These are phyloP conservation scores for Serendipita sp. DNA, from an alignment of 768 basidiomycete genomes.

Conservation along the genomic window DNA sequence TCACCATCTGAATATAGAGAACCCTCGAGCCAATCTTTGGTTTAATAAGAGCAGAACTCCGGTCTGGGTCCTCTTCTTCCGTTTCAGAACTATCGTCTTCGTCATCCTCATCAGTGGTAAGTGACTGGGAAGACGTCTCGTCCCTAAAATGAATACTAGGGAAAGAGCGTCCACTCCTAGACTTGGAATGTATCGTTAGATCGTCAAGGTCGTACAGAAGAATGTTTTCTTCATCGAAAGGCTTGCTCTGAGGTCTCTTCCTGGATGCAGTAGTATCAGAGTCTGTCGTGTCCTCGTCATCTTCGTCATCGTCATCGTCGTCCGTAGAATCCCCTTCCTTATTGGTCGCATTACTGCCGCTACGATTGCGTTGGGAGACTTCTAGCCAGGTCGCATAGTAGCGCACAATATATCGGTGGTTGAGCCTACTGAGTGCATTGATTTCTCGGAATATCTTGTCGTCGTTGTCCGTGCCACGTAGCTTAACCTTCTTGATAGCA, in stretches of 20 bases:
- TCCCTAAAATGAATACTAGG: constrained; percentile 1
- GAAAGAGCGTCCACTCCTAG: constrained; percentile 1
- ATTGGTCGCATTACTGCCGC: neutral
- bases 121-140: constrained; percentile 2
- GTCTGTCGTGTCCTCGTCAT: constrained; percentile 18
- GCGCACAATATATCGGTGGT: constrained; percentile 80
- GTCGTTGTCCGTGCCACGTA: constrained; percentile 64
- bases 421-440: constrained; percentile 70
- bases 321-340: constrained; percentile 9
- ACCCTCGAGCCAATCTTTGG: constrained; percentile 28
- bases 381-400: constrained; percentile 92
- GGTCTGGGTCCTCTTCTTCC: neutral
- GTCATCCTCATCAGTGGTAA: neutral
- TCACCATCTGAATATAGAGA: constrained; percentile 88
- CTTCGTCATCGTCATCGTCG: constrained; percentile 21
- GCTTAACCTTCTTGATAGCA: constrained; percentile 81
- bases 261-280: constrained; percentile 6
- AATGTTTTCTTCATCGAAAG: constrained; percentile 8
- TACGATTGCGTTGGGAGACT: constrained; percentile 31
- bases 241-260: neutral
- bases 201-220: constrained; percentile 1
- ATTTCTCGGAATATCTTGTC: constrained; percentile 84
- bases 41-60: neutral
- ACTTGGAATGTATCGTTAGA: neutral
- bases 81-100: neutral